phyloP scores from a whole-genome alignment of 2,329 filamentous ascomycete genomes.

The Aspergillus fumigatiaffinis region DNA sequence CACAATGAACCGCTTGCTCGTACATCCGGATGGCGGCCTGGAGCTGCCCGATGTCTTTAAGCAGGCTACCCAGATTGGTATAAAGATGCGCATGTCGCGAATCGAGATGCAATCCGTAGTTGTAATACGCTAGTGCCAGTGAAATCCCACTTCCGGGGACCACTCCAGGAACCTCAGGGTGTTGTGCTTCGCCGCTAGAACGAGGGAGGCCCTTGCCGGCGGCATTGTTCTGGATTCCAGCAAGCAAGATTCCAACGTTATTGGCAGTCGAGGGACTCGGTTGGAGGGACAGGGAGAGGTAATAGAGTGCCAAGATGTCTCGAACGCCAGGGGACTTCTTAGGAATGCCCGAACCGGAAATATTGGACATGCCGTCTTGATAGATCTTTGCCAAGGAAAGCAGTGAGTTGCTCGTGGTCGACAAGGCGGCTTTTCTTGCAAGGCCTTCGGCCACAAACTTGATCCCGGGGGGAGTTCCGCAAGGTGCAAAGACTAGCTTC shows the following conservation, averaged over 20 bases:
- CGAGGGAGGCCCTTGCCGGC: conserved; percentile 38
- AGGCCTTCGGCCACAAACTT: conserved; percentile 66
- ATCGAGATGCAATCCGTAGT: conserved; percentile 86
- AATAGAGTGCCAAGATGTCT: conserved; percentile 92
- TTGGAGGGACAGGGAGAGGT: conserved; percentile 87
- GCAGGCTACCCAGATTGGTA: conserved; percentile 88
- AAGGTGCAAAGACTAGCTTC: conserved; percentile 71
- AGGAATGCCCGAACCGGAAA: conserved; percentile 52
- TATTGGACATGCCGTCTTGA: conserved; percentile 87
- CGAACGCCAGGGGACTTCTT: conserved; percentile 71
- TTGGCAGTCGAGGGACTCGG: conserved; percentile 97
- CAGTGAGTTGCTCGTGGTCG: conserved; percentile 92
- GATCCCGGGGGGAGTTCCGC: conserved; percentile 76
- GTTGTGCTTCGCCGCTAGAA: conserved; percentile 34
- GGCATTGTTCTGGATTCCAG: conserved; percentile 75
- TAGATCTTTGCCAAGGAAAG: conserved; percentile 96
- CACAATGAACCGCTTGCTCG: conserved; percentile 85
- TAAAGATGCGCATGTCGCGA: conserved; percentile 90
- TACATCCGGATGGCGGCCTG: conserved; percentile 95
- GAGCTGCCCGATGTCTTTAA: conserved; percentile 94
- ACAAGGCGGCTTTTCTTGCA: conserved; percentile 73
- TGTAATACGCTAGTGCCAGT: conserved; percentile 87
- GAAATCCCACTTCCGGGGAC: conserved; percentile 80
- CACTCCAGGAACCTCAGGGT: conserved; percentile 68
- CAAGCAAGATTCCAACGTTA: conserved; percentile 95